Evolutionary conservation across 768 basidiomycete genomes (phyloP).

Genomic region (Rubroboletus pulcherrimus): DNA sequence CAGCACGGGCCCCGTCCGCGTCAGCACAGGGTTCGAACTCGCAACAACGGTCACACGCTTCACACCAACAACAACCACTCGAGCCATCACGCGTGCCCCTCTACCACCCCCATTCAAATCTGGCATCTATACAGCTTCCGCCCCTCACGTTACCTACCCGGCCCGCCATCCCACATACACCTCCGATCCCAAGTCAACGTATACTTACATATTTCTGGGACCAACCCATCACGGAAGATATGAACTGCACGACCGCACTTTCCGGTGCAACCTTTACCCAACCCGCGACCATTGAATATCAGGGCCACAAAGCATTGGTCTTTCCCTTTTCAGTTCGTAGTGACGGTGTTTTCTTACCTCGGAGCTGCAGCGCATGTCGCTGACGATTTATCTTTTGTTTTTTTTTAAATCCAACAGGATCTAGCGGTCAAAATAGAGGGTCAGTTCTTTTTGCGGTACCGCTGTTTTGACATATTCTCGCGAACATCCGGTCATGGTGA

Average conservation of each 20-base stretch:
- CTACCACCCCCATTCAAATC: conserved; percentile 14
- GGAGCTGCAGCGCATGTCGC: background rate
- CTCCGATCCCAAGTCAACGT: conserved; percentile 26
- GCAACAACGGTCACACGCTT: conserved; percentile 13
- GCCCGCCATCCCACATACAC: conserved; percentile 1
- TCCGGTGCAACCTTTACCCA: conserved; percentile 64
- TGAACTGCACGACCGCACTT: conserved; percentile 45
- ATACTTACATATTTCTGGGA: conserved; percentile 42
- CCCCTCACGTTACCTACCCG: conserved; percentile 18
- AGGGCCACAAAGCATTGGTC: conserved; percentile 49
- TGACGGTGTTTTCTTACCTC: conserved; percentile 7
- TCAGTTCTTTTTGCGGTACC: conserved; percentile 66
- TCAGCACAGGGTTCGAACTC: conserved; percentile 1
- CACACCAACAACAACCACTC: conserved; percentile 1
- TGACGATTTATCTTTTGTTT: background rate
- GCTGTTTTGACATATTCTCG: conserved; percentile 61
- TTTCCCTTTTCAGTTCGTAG: conserved; percentile 60
- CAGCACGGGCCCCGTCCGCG: conserved; percentile 7
- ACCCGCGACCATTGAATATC: conserved; percentile 49
- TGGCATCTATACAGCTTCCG: conserved; percentile 20
- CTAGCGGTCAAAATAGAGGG: conserved; percentile 66
- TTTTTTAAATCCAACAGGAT: conserved; percentile 46
- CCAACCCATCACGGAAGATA: conserved; percentile 42
- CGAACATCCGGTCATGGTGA: conserved; percentile 26
- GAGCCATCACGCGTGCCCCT: conserved; percentile 9